A percentile compares a stretch with the other conserved stretches of the same genome.
These are phyloP conservation scores for Zea mays DNA, from an alignment of 176 grass and related monocot genomes.

Conservation along the genomic window Zm-B73-REFERENCE-NAM-5.0 NC_050100.1:112394501-112395000, in stretches of 20 bases:
- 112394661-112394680: constrained; percentile 80
- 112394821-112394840: too few relatives aligned
- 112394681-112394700: constrained; percentile 96
- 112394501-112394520: constrained; percentile 15
- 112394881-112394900: background rate
- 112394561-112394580: constrained; percentile 66
- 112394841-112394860: too few relatives aligned
- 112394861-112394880: background rate
- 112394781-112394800: constrained; percentile 77
- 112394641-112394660: constrained; percentile 94
- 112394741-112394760: constrained; percentile 64
- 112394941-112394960: constrained; percentile 74
- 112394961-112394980: constrained; percentile 74
- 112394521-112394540: background rate
- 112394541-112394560: constrained; percentile 67
- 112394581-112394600: constrained; percentile 39
- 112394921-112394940: constrained; percentile 79
- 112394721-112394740: constrained; percentile 61
- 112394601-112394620: constrained; percentile 76
- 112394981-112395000: constrained; percentile 64
- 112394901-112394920: too few relatives aligned
- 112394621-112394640: constrained; percentile 99
- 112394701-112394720: constrained; percentile 84
- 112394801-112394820: too few relatives aligned
- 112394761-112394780: constrained; percentile 73